Percentiles rank a stretch among this genome's conserved stretches.
Evolutionary conservation across 306 rosid genomes (phyloP).

Genomic region (Sicyos baderoa): DNA sequence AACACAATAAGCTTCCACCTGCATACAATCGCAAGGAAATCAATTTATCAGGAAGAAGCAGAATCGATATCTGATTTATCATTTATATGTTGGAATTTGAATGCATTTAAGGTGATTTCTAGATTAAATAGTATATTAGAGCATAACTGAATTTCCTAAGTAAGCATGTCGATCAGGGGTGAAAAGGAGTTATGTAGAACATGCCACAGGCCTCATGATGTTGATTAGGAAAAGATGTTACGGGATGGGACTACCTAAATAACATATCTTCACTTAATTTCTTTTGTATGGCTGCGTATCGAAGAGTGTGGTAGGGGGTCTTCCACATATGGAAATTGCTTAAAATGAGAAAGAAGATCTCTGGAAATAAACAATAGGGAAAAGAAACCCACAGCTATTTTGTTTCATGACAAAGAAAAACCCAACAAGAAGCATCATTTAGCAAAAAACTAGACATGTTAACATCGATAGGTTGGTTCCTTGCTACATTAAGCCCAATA

Average conservation of each 20-base stretch:
- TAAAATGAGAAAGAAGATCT: not conserved
- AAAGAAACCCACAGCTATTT: not conserved
- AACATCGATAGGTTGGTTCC: not conserved
- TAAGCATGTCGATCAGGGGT: not conserved
- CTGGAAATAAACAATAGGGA: not conserved
- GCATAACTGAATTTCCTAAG: not conserved
- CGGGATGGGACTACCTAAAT: not conserved
- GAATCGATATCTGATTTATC: not conserved
- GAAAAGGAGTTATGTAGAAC: not conserved
- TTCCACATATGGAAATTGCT: not conserved
- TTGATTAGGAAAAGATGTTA: not conserved
- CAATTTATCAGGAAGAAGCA: not conserved
- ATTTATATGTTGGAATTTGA: not conserved
- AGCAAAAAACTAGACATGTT: not conserved
- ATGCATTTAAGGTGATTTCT: not conserved
- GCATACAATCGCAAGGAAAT: not conserved
- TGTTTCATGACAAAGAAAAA: not conserved
- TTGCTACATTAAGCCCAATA: not conserved
- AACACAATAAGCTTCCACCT: constrained; percentile 45
- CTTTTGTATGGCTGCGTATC: not conserved
- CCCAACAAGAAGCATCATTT: not conserved
- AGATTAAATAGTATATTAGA: not conserved
- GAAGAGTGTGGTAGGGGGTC: not conserved
- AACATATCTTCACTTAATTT: not conserved
- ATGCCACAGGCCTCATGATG: not conserved